Evolutionary conservation across 179 eudicot genomes (phyloP).

Genomic region (Drosera spatulata): DNA sequence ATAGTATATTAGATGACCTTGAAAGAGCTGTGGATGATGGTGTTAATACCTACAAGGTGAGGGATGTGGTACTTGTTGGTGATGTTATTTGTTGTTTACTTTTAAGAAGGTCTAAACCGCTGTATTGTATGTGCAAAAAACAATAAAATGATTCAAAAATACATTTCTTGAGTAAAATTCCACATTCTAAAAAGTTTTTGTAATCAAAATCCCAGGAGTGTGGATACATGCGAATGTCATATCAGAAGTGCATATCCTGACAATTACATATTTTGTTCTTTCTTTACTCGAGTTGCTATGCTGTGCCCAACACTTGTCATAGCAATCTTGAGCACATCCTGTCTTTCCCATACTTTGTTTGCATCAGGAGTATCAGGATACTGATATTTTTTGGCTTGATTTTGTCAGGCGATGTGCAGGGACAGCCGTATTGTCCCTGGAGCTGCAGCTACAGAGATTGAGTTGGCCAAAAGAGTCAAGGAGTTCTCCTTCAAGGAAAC

Average conservation of each 20-base stretch:
- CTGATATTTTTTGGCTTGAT: not conserved
- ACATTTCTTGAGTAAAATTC: too few species aligned
- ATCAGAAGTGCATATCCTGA: too few species aligned
- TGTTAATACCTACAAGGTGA: slow-evolving; percentile 87
- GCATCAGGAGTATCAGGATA: too few species aligned
- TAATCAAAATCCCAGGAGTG: too few species aligned
- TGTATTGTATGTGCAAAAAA: not conserved
- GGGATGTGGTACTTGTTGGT: not conserved
- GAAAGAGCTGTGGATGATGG: slow-evolving; percentile 99
- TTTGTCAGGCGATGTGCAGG: slow-evolving; percentile 80
- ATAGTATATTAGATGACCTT: slow-evolving; percentile 94
- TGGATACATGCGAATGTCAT: too few species aligned
- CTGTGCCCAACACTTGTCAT: too few species aligned
- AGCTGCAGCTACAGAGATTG: slow-evolving; percentile 98
- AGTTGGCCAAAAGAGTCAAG: slow-evolving; percentile 76
- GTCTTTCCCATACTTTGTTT: too few species aligned
- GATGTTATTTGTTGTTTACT: not conserved
- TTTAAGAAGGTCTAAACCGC: not conserved
- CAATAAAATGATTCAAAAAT: too few species aligned
- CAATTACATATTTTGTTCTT: too few species aligned
- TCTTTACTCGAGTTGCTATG: too few species aligned
- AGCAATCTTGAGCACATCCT: too few species aligned
- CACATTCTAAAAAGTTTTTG: too few species aligned
- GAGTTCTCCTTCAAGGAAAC: slow-evolving; percentile 88
- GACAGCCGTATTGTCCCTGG: slow-evolving; percentile 93